A percentile compares a stretch with the other conserved stretches of the same genome.
Conservation (phyloP, 495 filamentous ascomycete genomes). For the Aspergillus nidulans region DNA sequence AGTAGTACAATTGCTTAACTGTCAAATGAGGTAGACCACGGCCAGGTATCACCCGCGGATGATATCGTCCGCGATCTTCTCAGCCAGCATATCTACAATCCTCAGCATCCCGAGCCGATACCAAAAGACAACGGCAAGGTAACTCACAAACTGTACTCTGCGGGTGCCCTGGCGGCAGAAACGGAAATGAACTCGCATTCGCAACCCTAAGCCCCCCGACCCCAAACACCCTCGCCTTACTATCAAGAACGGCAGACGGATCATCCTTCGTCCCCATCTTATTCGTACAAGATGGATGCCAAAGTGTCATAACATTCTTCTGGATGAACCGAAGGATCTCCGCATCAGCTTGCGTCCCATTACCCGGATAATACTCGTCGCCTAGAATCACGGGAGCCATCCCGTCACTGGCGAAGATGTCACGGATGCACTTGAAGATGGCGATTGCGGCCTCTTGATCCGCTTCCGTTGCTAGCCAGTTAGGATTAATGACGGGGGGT, state of each 20-base stretch:
- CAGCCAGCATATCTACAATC: conserved; percentile 48
- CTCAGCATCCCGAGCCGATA: not conserved
- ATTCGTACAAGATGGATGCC: conserved; percentile 36
- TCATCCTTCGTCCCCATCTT: conserved; percentile 49
- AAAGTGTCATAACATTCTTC: conserved; percentile 37
- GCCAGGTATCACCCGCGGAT: not conserved
- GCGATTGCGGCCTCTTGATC: conserved; percentile 53
- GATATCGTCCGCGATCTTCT: conserved; percentile 58
- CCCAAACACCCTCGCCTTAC: conserved; percentile 44
- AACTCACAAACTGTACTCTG: conserved; percentile 46
- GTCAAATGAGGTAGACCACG: too few relatives aligned
- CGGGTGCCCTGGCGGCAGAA: conserved; percentile 55
- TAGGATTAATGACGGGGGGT: conserved; percentile 53
- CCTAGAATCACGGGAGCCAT: conserved; percentile 39
- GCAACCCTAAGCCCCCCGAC: conserved; percentile 52
- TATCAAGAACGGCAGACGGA: conserved; percentile 51
- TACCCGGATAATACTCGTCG: conserved; percentile 49
- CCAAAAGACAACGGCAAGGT: not conserved
- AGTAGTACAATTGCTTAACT: too few relatives aligned
- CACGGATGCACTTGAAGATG: conserved; percentile 46
- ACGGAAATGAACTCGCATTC: conserved; percentile 54
- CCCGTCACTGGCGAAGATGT: conserved; percentile 27
- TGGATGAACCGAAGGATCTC: conserved; percentile 46
- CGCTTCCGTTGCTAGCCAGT: conserved; percentile 48
- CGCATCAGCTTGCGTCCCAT: conserved; percentile 39